Base-by-base conservation (phyloP, 169 alveolate species). In the Babesia ovis region DNA sequence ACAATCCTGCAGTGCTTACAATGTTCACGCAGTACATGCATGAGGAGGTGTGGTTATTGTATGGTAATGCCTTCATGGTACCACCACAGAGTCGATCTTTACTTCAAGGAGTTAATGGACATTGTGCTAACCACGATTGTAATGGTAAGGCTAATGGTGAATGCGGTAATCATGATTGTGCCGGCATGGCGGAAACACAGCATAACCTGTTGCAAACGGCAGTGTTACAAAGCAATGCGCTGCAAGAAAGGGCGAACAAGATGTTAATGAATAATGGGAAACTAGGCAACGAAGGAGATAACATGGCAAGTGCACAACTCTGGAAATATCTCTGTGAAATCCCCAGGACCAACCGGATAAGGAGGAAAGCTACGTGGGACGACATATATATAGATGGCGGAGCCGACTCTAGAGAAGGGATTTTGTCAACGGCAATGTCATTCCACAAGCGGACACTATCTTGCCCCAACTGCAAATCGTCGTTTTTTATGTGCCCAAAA, bases 31-130 rank as follows among this genome's bases (percentile, higher is more conserved):
- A 85, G 58, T 92, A 93, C 54, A 62, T 92, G 25, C 96, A 91
- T 53, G 95, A 91, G 58, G 96, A 92, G 68, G 89, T 90, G 20
- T 92, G 96, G 96, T 93, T 95, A 3, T 76, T 92, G 48, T 90
- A 90, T 60, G 96, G 96, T 14, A 90, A 92, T 72, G 95, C 95
- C 3, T 86, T 92, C 64, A 68, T 69, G 61, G 48, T 8, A 16
- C 37, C 53, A 35, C 70, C 43, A n/a, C 56, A 45, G 22, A 35
- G 16, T 27, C 42, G 37, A 34, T 31, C 42, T 29, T 39, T 23
- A 45, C 8, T 39, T 22, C 66, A 32, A 12, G 16, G 35, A 58
- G 48, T 0, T 18, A 77, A 39, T 9, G n/a, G n/a, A n/a, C n/a
- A n/a, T n/a, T n/a, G n/a, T n/a, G 14, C 46, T 2, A 59, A 22